A percentile compares a stretch with the other conserved stretches of the same genome.
phyloP scores from a whole-genome alignment of 345 rosid genomes.

The Iberis pinnata region DNA sequence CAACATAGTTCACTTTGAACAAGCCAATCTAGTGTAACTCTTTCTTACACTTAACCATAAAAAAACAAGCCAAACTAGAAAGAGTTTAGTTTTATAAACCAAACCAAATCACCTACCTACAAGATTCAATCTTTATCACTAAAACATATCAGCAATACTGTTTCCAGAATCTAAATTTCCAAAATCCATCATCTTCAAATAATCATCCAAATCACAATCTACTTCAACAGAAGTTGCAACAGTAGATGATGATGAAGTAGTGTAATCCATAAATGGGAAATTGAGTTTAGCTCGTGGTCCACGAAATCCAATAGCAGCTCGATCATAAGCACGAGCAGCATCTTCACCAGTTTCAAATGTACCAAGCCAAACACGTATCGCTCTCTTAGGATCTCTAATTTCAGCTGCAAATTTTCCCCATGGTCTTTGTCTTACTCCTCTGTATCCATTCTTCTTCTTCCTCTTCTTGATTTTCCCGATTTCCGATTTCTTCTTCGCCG shows the following conservation, averaged over 20 bases:
- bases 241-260: background rate
- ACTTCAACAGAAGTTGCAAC: background rate
- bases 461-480: conserved; percentile 32
- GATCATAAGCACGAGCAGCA: conserved; percentile 90
- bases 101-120: too few relatives aligned
- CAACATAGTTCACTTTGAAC: conserved; percentile 3
- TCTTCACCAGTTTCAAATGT: conserved; percentile 85
- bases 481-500: conserved; percentile 11
- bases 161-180: conserved; percentile 38
- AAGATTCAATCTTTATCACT: too few relatives aligned
- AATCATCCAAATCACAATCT: conserved; percentile 38
- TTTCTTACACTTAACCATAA: conserved; percentile 22
- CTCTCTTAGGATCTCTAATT: conserved; percentile 81
- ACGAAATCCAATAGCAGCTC: conserved; percentile 60
- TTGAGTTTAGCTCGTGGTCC: conserved; percentile 62
- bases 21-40: background rate
- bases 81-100: background rate
- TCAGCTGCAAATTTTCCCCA: conserved; percentile 99
- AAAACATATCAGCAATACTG: conserved; percentile 28
- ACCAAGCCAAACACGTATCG: conserved; percentile 86
- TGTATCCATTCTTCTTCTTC: conserved; percentile 50
- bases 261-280: conserved; percentile 51
- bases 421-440: conserved; percentile 97
- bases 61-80: conserved; percentile 27
- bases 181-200: conserved; percentile 51